These are phyloP conservation scores for Eruca vesicaria DNA, from an alignment of 441 rosid species.

Conservation along the genomic window DNA sequence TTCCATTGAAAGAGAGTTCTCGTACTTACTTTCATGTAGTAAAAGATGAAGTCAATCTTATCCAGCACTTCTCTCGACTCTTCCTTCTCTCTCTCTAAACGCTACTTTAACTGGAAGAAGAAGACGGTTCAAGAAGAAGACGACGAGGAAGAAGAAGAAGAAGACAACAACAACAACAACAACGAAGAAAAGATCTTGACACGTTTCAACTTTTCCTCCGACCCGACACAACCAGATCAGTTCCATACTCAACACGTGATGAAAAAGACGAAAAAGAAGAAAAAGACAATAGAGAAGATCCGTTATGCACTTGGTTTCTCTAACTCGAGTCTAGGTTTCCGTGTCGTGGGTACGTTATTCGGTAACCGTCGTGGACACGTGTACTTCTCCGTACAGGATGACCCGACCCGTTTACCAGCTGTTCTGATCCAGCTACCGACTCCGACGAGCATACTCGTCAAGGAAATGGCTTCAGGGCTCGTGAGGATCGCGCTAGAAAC, in stretches of 20 bases:
- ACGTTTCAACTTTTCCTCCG: constrained; percentile 38
- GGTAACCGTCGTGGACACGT: constrained; percentile 68
- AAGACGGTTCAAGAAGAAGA: constrained; percentile 52
- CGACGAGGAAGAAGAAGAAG: constrained; percentile 31
- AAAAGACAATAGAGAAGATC: constrained; percentile 43
- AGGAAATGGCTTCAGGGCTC: constrained; percentile 73
- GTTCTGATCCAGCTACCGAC: constrained; percentile 61
- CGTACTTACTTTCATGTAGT: too few species aligned
- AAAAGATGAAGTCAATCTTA: constrained; percentile 50
- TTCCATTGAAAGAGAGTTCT: too few species aligned
- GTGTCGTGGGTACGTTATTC: constrained; percentile 61
- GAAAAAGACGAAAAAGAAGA: constrained; percentile 22
- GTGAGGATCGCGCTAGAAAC: constrained; percentile 55
- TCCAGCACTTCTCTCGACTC: constrained; percentile 63
- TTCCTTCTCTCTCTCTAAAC: constrained; percentile 69
- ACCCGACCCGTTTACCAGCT: constrained; percentile 48
- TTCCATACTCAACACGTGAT: neutral
- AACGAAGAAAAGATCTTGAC: constrained; percentile 44
- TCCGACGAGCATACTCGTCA: constrained; percentile 53
- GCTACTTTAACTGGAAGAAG: constrained; percentile 68
- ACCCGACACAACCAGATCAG: constrained; percentile 21
- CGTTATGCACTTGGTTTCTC: constrained; percentile 45
- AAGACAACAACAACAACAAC: constrained; percentile 4
- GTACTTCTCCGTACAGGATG: constrained; percentile 61
- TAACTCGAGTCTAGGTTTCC: constrained; percentile 39